These are phyloP conservation scores for Chaetomium strumarium DNA, from an alignment of 2,329 filamentous ascomycete genomes.

Conservation along the genomic window DNA sequence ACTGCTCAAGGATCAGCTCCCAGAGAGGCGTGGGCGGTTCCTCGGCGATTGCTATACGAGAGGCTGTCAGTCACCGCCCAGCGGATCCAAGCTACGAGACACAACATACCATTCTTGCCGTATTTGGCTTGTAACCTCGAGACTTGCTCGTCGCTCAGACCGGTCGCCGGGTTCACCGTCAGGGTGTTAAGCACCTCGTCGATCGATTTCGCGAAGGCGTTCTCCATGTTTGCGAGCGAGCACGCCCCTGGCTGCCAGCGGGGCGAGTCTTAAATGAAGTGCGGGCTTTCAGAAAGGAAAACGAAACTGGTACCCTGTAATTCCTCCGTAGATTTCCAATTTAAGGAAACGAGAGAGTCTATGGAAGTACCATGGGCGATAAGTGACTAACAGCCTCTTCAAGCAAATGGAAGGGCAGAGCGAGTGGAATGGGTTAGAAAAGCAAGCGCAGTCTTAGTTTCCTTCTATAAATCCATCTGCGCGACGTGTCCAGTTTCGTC, in stretches of 20 bases:
- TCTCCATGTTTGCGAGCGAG: conserved; percentile 46
- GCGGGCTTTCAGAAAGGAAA: conserved; percentile 4
- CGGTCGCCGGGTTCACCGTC: conserved; percentile 47
- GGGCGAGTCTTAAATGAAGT: conserved; percentile 16
- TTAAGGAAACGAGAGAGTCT: conserved; percentile 14
- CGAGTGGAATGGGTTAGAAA: conserved; percentile 15
- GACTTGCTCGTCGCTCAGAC: conserved; percentile 56
- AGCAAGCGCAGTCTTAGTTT: conserved; percentile 14
- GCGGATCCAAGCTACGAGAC: not conserved
- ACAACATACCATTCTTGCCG: conserved; percentile 58
- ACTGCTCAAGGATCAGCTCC: conserved; percentile 96
- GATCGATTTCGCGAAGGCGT: conserved; percentile 54
- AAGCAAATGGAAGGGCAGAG: conserved; percentile 8
- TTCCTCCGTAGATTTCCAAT: conserved; percentile 7
- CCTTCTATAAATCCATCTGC: conserved; percentile 17
- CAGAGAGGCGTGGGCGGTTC: conserved; percentile 93
- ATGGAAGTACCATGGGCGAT: conserved; percentile 14
- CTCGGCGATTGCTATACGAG: conserved; percentile 57
- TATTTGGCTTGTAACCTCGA: conserved; percentile 49
- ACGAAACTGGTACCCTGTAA: conserved; percentile 5
- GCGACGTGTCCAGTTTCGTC: conserved; percentile 26
- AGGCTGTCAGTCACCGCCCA: conserved; percentile 9
- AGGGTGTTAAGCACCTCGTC: conserved; percentile 55
- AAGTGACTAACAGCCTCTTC: conserved; percentile 2
- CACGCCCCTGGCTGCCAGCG: conserved; percentile 11